Conservation (phyloP, 2,329 filamentous ascomycete genomes). For the Ophiocordyceps polyrhachis-furcata region DNA sequence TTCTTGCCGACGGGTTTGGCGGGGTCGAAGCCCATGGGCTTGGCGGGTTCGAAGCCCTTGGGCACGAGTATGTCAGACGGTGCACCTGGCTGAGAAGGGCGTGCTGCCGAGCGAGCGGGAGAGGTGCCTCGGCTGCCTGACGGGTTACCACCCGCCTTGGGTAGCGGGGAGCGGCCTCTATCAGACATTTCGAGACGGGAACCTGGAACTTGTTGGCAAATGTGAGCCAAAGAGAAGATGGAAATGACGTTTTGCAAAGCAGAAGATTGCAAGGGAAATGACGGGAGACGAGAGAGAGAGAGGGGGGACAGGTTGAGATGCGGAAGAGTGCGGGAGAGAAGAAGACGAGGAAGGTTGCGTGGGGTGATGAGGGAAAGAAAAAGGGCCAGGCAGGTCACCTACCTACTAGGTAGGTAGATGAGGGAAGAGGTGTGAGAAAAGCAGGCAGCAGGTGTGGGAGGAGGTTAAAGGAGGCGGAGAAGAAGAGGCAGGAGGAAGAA, state of each 20-base stretch:
- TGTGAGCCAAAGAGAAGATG: background rate
- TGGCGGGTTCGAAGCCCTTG: constrained; percentile 26
- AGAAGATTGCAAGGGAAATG: background rate
- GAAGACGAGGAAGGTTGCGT: background rate
- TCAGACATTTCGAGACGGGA: constrained; percentile 13
- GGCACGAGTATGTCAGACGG: constrained; percentile 9
- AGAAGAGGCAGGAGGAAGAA: background rate
- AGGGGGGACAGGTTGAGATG: background rate
- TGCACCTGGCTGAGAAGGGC: constrained; percentile 2
- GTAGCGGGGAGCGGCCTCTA: constrained; percentile 11
- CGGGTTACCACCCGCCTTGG: constrained; percentile 1
- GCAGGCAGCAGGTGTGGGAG: background rate
- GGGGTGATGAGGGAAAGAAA: background rate
- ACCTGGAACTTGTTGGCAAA: background rate
- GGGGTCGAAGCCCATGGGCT: constrained; percentile 26
- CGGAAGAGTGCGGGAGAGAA: background rate
- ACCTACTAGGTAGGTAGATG: background rate
- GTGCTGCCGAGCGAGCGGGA: constrained; percentile 5
- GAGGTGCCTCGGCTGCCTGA: constrained; percentile 4
- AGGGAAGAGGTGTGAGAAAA: background rate
- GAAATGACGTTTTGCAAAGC: background rate
- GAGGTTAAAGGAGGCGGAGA: background rate
- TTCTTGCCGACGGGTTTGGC: constrained; percentile 12
- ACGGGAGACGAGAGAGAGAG: background rate
- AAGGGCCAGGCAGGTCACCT: too few species aligned